Conservation (phyloP, 495 filamentous ascomycete genomes). For the Lophiotrema nucula region DNA sequence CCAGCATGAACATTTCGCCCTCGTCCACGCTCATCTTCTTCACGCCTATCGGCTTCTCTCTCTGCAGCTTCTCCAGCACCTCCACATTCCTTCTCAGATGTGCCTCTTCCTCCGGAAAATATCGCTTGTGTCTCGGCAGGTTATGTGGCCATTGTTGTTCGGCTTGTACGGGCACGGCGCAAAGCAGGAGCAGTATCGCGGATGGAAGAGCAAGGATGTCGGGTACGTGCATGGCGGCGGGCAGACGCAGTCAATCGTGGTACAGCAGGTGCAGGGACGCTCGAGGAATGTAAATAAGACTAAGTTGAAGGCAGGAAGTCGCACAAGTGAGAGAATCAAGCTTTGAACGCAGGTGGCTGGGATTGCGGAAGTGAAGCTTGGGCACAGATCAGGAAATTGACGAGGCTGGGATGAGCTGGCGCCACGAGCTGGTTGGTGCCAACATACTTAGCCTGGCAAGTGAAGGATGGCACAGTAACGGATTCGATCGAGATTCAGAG, state of each 20-base stretch:
- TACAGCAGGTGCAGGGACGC: not conserved
- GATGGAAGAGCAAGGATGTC: conserved; percentile 48
- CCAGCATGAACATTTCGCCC: conserved; percentile 78
- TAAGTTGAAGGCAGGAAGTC: too few relatives aligned
- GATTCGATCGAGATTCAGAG: too few relatives aligned
- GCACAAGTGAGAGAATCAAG: not conserved
- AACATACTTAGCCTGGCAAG: too few relatives aligned
- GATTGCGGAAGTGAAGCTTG: conserved; percentile 3
- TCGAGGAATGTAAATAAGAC: not conserved
- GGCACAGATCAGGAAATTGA: conserved; percentile 17
- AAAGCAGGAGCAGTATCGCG: conserved; percentile 51
- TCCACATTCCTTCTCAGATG: conserved; percentile 38
- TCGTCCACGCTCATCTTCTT: conserved; percentile 79
- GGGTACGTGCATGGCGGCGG: conserved; percentile 1
- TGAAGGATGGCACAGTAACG: too few relatives aligned
- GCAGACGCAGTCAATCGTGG: not conserved
- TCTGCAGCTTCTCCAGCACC: conserved; percentile 37
- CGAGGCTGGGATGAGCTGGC: conserved; percentile 33
- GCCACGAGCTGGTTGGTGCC: too few relatives aligned
- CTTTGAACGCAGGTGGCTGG: conserved; percentile 13
- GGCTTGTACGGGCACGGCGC: conserved; percentile 15
- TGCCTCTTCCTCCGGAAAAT: conserved; percentile 43
- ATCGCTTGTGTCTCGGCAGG: conserved; percentile 49
- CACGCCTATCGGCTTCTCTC: conserved; percentile 48
- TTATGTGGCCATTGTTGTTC: conserved; percentile 41